A percentile compares a stretch with the other conserved stretches of the same genome.
Evolutionary conservation across 177 flowering plant species (phyloP).

Genomic region (Vitis hybrid): DNA sequence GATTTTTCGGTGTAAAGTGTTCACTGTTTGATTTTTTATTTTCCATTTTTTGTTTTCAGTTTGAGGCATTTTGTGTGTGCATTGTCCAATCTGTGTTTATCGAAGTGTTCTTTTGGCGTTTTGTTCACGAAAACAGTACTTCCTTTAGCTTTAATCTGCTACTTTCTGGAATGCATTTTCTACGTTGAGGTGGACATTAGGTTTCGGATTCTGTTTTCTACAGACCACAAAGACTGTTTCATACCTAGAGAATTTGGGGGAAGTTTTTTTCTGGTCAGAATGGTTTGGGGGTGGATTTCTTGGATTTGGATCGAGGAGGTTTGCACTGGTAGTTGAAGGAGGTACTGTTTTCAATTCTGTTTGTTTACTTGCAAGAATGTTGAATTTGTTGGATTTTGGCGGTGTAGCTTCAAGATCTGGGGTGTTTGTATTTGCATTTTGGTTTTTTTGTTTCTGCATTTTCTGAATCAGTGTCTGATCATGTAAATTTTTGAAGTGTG

Average conservation of each 20-base stretch:
- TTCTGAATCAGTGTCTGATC: no score
- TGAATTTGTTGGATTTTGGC: not conserved
- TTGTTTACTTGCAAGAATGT: not conserved
- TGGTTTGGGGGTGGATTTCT: not conserved
- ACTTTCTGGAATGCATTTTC: not conserved
- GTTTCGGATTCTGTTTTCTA: slow-evolving; percentile 22
- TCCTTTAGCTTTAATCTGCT: slow-evolving; percentile 4
- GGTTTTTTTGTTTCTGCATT: not conserved
- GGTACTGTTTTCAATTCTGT: not conserved
- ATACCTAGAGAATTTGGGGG: no score
- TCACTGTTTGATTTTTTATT: not conserved
- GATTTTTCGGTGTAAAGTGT: not conserved
- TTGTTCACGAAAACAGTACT: slow-evolving; percentile 3
- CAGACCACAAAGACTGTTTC: no score
- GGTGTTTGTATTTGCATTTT: not conserved
- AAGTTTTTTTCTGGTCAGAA: not conserved
- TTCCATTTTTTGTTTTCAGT: not conserved
- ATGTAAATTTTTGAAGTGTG: no score
- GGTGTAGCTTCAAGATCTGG: slow-evolving; percentile 1
- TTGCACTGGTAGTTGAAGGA: not conserved
- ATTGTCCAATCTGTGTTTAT: slow-evolving; percentile 3
- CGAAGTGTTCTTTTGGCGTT: slow-evolving; percentile 11
- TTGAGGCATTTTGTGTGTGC: slow-evolving; percentile 6
- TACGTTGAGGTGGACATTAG: slow-evolving; percentile 24
- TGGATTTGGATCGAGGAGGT: slow-evolving; percentile 20